Evolutionary conservation across 2,329 filamentous ascomycete genomes (phyloP).

Genomic region (Curvularia sp.): DNA sequence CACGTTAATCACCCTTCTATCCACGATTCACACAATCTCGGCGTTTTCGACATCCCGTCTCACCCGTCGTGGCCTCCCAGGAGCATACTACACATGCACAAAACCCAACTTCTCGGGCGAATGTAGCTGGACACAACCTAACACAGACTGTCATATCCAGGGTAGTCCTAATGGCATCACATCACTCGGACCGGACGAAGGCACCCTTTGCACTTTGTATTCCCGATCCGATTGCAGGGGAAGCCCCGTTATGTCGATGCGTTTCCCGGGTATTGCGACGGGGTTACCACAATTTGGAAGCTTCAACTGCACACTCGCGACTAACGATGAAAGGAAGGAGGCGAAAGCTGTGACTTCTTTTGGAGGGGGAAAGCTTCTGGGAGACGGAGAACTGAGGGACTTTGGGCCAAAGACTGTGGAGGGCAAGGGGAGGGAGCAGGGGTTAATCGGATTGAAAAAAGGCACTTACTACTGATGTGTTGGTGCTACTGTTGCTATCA

Average conservation of each 20-base stretch:
- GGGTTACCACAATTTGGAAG: slow-evolving; percentile 34
- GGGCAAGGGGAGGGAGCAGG: slow-evolving; percentile 38
- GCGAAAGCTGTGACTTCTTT: slow-evolving; percentile 15
- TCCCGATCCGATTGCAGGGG: slow-evolving; percentile 33
- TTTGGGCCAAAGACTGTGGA: slow-evolving; percentile 28
- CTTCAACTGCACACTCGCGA: slow-evolving; percentile 33
- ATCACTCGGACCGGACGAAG: slow-evolving; percentile 46
- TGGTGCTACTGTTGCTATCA: not conserved
- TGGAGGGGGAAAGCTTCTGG: slow-evolving; percentile 27
- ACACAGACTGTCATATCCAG: slow-evolving; percentile 34
- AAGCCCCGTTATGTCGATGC: slow-evolving; percentile 24
- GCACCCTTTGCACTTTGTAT: slow-evolving; percentile 40
- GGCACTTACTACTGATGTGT: slow-evolving; percentile 34
- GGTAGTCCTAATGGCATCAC: slow-evolving; percentile 31
- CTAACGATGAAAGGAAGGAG: slow-evolving; percentile 3
- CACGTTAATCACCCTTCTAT: slow-evolving; percentile 19
- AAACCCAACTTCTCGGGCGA: slow-evolving; percentile 36
- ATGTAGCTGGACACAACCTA: slow-evolving; percentile 41
- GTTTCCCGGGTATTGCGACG: slow-evolving; percentile 35
- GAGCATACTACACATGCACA: slow-evolving; percentile 46
- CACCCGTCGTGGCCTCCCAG: slow-evolving; percentile 43
- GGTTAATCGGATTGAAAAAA: slow-evolving; percentile 46
- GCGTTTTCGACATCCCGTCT: slow-evolving; percentile 15
- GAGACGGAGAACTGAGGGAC: slow-evolving; percentile 35
- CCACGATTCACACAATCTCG: slow-evolving; percentile 15